Evolutionary conservation across 2,329 filamentous ascomycete species (phyloP).

Genomic region (Colletotrichum gigasporum): DNA sequence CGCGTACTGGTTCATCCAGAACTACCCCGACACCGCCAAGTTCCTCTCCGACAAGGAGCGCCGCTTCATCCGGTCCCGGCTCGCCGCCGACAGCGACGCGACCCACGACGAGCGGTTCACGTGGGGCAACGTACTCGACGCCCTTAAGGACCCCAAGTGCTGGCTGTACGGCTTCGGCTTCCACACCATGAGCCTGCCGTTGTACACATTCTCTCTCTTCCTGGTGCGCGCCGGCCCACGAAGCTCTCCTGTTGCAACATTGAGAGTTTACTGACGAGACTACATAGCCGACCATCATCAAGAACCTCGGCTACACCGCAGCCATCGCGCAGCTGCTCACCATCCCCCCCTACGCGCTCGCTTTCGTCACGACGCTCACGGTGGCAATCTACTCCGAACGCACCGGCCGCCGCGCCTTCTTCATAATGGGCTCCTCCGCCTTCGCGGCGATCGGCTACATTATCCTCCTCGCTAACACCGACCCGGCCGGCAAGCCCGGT

Average conservation of each 20-base stretch:
- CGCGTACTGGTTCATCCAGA: slow-evolving; percentile 70
- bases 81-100: slow-evolving; percentile 75
- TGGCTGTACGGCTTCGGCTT: slow-evolving; percentile 79
- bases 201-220: slow-evolving; percentile 66
- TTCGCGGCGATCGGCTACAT: slow-evolving; percentile 71
- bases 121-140: slow-evolving; percentile 72
- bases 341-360: slow-evolving; percentile 71
- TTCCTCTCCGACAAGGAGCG: slow-evolving; percentile 66
- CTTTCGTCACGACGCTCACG: slow-evolving; percentile 66
- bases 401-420: slow-evolving; percentile 65
- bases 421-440: slow-evolving; percentile 66
- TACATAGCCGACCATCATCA: slow-evolving; percentile 60
- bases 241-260: too few relatives aligned
- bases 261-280: neutral
- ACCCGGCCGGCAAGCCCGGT: slow-evolving; percentile 58
- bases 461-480: slow-evolving; percentile 63
- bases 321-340: slow-evolving; percentile 67
- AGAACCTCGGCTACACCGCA: slow-evolving; percentile 61
- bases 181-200: slow-evolving; percentile 75
- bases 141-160: slow-evolving; percentile 73
- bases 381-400: slow-evolving; percentile 70
- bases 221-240: too few relatives aligned
- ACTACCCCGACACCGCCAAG: slow-evolving; percentile 68
- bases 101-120: slow-evolving; percentile 74
- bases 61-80: slow-evolving; percentile 66